phyloP scores from a whole-genome alignment of 1,139 yeast species.

The Blastobotrys arbuscula region DNA sequence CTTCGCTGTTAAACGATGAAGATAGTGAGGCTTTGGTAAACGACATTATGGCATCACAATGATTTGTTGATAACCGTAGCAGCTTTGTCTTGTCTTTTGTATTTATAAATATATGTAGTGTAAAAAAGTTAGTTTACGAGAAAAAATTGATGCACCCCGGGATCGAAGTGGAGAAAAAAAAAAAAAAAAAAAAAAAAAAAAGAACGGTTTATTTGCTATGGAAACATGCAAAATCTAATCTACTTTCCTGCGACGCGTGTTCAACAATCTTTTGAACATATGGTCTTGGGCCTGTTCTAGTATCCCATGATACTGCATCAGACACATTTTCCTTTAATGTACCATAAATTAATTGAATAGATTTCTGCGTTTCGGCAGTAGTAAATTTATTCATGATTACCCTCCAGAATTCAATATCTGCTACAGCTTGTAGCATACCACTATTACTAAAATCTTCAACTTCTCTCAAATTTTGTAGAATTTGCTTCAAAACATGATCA shows the following conservation, averaged over 20 bases:
- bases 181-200: too few species aligned
- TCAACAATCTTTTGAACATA: slow-evolving; percentile 24
- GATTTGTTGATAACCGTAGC: background rate
- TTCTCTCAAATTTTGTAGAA: slow-evolving; percentile 43
- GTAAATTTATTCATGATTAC: slow-evolving; percentile 30
- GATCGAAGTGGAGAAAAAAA: too few species aligned
- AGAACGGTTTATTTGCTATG: background rate
- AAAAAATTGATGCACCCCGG: background rate
- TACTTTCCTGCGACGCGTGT: slow-evolving; percentile 17
- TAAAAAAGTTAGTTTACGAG: background rate
- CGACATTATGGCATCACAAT: slow-evolving; percentile 8
- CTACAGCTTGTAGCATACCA: slow-evolving; percentile 37
- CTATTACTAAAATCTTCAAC: slow-evolving; percentile 35
- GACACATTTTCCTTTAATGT: slow-evolving; percentile 26
- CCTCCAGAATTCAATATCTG: slow-evolving; percentile 38
- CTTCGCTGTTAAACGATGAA: slow-evolving; percentile 1
- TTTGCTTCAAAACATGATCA: slow-evolving; percentile 40
- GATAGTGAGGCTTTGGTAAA: slow-evolving; percentile 8
- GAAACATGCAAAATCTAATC: slow-evolving; percentile 14
- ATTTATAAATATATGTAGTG: background rate
- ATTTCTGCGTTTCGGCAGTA: slow-evolving; percentile 30
- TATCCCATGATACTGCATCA: slow-evolving; percentile 26
- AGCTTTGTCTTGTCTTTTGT: background rate
- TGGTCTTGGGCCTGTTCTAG: slow-evolving; percentile 25
- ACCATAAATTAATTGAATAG: slow-evolving; percentile 29